phyloP scores from a whole-genome alignment of 2,329 filamentous ascomycete species.

The Cercospora janseana region DNA sequence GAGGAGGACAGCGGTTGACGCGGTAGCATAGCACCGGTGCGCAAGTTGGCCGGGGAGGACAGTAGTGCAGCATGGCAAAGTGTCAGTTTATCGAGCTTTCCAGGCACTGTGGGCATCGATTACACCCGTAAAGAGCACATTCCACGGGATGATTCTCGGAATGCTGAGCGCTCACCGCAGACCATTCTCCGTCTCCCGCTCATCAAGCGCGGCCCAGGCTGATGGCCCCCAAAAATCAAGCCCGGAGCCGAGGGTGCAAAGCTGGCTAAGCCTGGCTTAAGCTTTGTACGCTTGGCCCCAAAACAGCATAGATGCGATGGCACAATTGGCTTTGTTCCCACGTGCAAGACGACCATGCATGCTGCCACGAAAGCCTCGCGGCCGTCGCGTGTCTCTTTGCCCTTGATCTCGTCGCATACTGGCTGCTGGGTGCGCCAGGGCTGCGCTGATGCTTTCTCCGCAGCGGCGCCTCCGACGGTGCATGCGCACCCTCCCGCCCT shows the following conservation, averaged over 20 bases:
- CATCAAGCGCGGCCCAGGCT: conserved; percentile 2
- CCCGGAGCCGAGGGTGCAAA: conserved; percentile 7
- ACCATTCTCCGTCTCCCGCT: neutral
- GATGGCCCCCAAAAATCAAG: conserved; percentile 10
- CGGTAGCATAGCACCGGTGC: too few species aligned
- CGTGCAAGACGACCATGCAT: conserved; percentile 3
- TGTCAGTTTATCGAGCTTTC: too few species aligned
- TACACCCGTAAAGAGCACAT: too few species aligned
- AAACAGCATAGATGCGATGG: conserved; percentile 4
- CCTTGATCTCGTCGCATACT: conserved; percentile 8
- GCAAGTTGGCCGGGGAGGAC: too few species aligned
- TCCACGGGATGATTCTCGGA: neutral
- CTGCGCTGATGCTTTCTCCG: neutral
- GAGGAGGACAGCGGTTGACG: neutral
- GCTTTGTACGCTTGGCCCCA: conserved; percentile 4
- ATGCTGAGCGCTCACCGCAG: neutral
- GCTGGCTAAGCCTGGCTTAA: conserved; percentile 4
- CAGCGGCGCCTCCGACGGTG: conserved; percentile 7
- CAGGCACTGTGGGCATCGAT: too few species aligned
- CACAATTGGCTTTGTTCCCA: conserved; percentile 1
- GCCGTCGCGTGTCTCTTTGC: neutral
- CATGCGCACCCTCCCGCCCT: neutral
- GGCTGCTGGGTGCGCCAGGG: conserved; percentile 3
- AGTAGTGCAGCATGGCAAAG: too few species aligned
- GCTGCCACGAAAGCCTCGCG: too few species aligned